Conservation (phyloP, 164 flowering plant genomes). For the Tetracentron sinense region DNA sequence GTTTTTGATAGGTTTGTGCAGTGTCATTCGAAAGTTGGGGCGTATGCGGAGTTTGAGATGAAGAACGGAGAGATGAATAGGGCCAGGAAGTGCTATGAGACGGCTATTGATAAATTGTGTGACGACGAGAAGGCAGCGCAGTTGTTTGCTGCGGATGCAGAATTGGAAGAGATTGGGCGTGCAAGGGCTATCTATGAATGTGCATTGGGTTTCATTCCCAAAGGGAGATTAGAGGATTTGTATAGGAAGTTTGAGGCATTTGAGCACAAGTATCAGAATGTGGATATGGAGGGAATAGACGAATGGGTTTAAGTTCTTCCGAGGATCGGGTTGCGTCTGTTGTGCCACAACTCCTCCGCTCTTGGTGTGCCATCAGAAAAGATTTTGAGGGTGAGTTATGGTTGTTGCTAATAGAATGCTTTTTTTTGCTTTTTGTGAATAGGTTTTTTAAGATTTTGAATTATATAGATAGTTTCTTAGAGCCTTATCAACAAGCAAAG, state of each 20-base stretch:
- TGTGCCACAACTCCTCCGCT: too few species aligned
- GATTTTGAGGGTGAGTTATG: too few species aligned
- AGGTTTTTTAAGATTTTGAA: too few species aligned
- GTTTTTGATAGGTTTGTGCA: conserved; percentile 69
- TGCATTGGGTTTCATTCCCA: conserved; percentile 84
- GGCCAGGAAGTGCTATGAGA: conserved; percentile 67
- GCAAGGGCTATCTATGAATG: conserved; percentile 88
- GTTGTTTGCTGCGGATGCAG: conserved; percentile 84
- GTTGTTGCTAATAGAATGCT: too few species aligned
- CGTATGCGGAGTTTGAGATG: conserved; percentile 92
- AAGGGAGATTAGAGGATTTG: conserved; percentile 83
- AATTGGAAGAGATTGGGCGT: conserved; percentile 84
- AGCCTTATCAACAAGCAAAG: too few species aligned
- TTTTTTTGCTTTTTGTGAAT: too few species aligned
- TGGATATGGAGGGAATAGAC: too few species aligned
- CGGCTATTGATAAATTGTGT: conserved; percentile 63
- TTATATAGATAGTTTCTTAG: too few species aligned
- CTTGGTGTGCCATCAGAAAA: too few species aligned
- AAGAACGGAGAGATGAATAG: conserved; percentile 71
- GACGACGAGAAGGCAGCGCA: conserved; percentile 78
- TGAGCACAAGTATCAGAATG: conserved; percentile 93
- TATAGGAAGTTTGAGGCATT: conserved; percentile 85
- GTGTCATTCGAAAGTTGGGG: conserved; percentile 62
- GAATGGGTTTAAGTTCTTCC: too few species aligned
- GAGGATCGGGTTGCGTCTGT: too few species aligned